Percentiles rank a stretch among this genome's conserved stretches.
These are phyloP conservation scores for Ceratocystis lukuohia DNA, from an alignment of 2,329 filamentous ascomycete genomes.

Conservation along the genomic window DNA sequence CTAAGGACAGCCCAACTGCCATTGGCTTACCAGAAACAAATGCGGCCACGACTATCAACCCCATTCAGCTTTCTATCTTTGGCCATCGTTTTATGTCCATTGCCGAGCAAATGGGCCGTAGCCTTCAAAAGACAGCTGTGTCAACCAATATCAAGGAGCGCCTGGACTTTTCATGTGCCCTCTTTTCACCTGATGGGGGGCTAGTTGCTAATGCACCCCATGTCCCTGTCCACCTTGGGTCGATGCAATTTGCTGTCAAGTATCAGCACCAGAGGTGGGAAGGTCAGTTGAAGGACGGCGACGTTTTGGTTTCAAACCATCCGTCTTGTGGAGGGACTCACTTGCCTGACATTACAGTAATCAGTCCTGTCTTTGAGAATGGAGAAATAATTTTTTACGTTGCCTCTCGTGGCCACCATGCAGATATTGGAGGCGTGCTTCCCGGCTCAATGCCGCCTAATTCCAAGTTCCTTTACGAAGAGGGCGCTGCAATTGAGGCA, in stretches of 20 bases:
- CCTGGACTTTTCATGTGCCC: constrained; percentile 68
- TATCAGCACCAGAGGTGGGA: constrained; percentile 70
- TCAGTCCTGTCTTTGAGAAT: constrained; percentile 57
- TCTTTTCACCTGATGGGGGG: constrained; percentile 63
- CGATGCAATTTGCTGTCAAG: constrained; percentile 68
- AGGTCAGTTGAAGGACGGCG: constrained; percentile 60
- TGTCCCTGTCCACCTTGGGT: constrained; percentile 66
- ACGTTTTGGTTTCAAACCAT: constrained; percentile 74
- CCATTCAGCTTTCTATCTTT: constrained; percentile 67
- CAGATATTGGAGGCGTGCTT: constrained; percentile 72
- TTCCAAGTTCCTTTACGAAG: constrained; percentile 49
- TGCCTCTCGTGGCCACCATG: constrained; percentile 66
- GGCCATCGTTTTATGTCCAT: constrained; percentile 77
- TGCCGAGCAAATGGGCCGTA: constrained; percentile 71
- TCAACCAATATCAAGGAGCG: constrained; percentile 73
- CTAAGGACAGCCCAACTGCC: not conserved
- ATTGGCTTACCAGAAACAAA: not conserved
- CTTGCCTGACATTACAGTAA: constrained; percentile 67
- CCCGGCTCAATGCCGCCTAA: constrained; percentile 72
- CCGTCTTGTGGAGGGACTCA: constrained; percentile 75
- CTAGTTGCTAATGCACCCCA: constrained; percentile 70
- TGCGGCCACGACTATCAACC: constrained; percentile 34
- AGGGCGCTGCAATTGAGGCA: constrained; percentile 49
- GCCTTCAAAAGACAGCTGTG: constrained; percentile 67
- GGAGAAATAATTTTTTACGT: constrained; percentile 70